Evolutionary conservation across 2,329 filamentous ascomycete genomes (phyloP), one percentile per base, ranked within the genome.

Genomic region (Periconia digitata): DNA sequence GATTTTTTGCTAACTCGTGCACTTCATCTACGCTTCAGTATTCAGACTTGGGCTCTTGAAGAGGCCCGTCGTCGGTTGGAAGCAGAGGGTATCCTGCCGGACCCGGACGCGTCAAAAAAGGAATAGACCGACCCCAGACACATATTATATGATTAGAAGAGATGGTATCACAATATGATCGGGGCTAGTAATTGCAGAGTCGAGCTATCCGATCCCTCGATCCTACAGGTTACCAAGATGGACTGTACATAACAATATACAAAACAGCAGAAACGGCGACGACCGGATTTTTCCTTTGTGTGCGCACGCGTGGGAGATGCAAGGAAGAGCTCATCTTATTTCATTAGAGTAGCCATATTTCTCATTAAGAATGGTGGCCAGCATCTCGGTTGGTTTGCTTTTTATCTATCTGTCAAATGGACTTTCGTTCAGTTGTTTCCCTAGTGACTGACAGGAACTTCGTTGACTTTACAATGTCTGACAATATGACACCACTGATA

Each of bases 11-110:
- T 44, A 34, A 22, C 36, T 20, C 2, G 22, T 43, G 16, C 49
- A 52, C n/a, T 12, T 10, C 27, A 13, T 15, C 27, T 32, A n/a
- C n/a, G n/a, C n/a, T 32, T 10, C 64, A 99, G 94, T 74, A 96
- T 99, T 84, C 94, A 97, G 80, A 97, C 92, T 46, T 99, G 94
- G 94, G 94, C 94, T 55, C 85, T 99, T 37, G 94, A 99, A 77
- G 94, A 99, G 79, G 94, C 94, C 44, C 84, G 94, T 69, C 84
- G 94, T 78, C 84, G 94, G 78, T 85, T 99, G 82, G 94, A 99
- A 79, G 88, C 85, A 51, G 94, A 99, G 79, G 94, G 94, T 51
- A 92, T 97, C 69, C 77, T 97, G 68, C 84, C 89, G 67, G 92
- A 96, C 66, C 87, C 89, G 35, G 76, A 81, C 44, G 74, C 82